phyloP scores from a whole-genome alignment of 2,329 filamentous ascomycete genomes.

The Aaosphaeria pasadenensis region DNA sequence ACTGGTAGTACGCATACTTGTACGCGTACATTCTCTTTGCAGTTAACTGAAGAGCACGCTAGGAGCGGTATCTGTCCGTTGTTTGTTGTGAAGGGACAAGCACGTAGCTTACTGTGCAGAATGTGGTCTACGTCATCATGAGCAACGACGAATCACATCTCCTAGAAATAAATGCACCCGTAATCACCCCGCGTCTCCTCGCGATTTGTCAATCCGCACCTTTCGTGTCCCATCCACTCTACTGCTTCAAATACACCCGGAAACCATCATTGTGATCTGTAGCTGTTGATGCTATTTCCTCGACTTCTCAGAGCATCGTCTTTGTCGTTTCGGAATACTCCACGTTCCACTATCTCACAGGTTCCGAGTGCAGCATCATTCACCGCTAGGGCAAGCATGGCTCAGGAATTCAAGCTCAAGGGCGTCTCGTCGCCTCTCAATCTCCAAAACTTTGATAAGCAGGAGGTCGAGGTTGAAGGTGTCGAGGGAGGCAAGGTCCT shows the following conservation, averaged over 20 bases:
- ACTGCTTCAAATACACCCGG: too few relatives aligned
- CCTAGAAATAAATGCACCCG: slow-evolving; percentile 1
- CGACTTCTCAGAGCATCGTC: slow-evolving; percentile 14
- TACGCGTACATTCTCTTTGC: too few relatives aligned
- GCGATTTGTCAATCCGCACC: not conserved
- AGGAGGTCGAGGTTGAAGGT: slow-evolving; percentile 87
- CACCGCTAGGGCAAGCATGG: slow-evolving; percentile 36
- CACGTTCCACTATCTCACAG: slow-evolving; percentile 12
- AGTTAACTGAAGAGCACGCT: too few relatives aligned
- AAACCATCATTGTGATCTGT: too few relatives aligned
- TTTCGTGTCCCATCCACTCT: too few relatives aligned
- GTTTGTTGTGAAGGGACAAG: too few relatives aligned
- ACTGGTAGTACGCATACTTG: too few relatives aligned
- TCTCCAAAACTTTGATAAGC: slow-evolving; percentile 77
- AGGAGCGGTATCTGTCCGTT: too few relatives aligned
- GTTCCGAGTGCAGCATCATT: slow-evolving; percentile 9
- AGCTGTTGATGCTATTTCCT: slow-evolving; percentile 19
- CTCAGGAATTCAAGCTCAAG: slow-evolving; percentile 63
- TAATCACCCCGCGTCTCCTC: slow-evolving; percentile 2
- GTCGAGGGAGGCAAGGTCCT: slow-evolving; percentile 83
- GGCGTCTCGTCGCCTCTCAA: slow-evolving; percentile 66
- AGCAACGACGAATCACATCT: slow-evolving; percentile 1
- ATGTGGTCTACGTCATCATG: slow-evolving; percentile 2
- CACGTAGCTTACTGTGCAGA: too few relatives aligned
- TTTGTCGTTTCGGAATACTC: slow-evolving; percentile 15